Percentiles rank a stretch among this genome's conserved stretches.
phyloP scores from a whole-genome alignment of 768 basidiomycete genomes.

The Russula vinacea region DNA sequence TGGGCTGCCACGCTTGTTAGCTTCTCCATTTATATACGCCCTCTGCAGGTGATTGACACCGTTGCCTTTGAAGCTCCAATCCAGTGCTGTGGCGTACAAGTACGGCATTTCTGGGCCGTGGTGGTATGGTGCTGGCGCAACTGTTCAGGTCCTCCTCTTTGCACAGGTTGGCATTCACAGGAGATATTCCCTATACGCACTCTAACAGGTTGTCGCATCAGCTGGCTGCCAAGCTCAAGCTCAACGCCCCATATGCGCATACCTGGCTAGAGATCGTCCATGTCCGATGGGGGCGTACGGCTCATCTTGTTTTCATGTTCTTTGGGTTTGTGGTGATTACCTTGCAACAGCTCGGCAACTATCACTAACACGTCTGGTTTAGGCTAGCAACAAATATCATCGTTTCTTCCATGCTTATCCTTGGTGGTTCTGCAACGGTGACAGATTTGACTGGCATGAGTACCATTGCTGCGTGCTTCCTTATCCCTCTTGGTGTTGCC shows the following conservation, averaged over 20 bases:
- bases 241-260: slow-evolving; percentile 84
- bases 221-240: slow-evolving; percentile 87
- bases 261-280: slow-evolving; percentile 89
- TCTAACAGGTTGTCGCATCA: slow-evolving; percentile 34
- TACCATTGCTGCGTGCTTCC: slow-evolving; percentile 87
- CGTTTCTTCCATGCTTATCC: slow-evolving; percentile 81
- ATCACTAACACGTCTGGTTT: background rate
- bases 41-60: background rate
- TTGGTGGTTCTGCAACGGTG: slow-evolving; percentile 85
- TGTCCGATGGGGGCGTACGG: slow-evolving; percentile 72
- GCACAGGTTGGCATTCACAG: slow-evolving; percentile 51
- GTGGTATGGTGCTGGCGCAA: slow-evolving; percentile 92
- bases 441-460: slow-evolving; percentile 85
- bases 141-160: slow-evolving; percentile 86
- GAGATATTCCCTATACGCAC: background rate
- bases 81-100: slow-evolving; percentile 80
- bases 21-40: background rate
- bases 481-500: slow-evolving; percentile 83
- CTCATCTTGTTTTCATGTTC: slow-evolving; percentile 84
- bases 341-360: background rate
- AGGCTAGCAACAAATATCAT: slow-evolving; percentile 88
- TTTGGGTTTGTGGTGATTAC: slow-evolving; percentile 54
- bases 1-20: slow-evolving; percentile 72
- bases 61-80: slow-evolving; percentile 58
- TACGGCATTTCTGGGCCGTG: slow-evolving; percentile 84